Conservation (phyloP, 192 early-diverging fungal genomes). For the Thamnidium elegans region DNA sequence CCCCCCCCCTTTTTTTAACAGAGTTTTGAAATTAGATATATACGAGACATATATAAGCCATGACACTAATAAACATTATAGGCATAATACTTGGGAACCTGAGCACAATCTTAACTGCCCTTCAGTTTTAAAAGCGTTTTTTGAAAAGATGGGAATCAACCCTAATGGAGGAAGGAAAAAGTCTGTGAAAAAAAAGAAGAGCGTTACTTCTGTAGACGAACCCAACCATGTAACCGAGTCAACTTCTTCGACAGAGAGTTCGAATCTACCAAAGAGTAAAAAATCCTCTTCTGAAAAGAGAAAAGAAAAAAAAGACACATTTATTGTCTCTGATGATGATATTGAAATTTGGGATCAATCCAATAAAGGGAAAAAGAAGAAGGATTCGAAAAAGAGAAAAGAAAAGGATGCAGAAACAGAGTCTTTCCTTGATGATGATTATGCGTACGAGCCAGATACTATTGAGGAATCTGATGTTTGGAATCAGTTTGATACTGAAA, state of each 20-base stretch:
- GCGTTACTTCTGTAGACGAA: no score
- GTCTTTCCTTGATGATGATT: no score
- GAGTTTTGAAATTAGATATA: neutral
- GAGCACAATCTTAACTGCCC: slow-evolving; percentile 8
- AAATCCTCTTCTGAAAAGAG: neutral
- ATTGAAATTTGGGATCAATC: no score
- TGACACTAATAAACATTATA: neutral
- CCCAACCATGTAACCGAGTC: neutral
- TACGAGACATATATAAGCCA: neutral
- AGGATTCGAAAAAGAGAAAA: no score
- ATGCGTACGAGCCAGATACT: no score
- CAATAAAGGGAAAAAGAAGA: no score
- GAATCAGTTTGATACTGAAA: no score
- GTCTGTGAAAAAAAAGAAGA: no score
- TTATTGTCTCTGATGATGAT: no score
- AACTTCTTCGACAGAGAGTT: neutral
- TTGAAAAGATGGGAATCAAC: neutral
- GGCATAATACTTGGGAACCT: slow-evolving; percentile 15
- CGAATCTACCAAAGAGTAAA: neutral
- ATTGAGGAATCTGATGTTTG: no score
- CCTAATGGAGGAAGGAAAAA: neutral
- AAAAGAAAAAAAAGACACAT: no score
- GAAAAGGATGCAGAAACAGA: no score
- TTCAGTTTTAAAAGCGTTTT: neutral
- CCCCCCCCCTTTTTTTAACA: neutral